Percentiles rank a stretch among this genome's conserved stretches.
Conservation (phyloP, 768 basidiomycete species). For the Lactarius quietus region DNA sequence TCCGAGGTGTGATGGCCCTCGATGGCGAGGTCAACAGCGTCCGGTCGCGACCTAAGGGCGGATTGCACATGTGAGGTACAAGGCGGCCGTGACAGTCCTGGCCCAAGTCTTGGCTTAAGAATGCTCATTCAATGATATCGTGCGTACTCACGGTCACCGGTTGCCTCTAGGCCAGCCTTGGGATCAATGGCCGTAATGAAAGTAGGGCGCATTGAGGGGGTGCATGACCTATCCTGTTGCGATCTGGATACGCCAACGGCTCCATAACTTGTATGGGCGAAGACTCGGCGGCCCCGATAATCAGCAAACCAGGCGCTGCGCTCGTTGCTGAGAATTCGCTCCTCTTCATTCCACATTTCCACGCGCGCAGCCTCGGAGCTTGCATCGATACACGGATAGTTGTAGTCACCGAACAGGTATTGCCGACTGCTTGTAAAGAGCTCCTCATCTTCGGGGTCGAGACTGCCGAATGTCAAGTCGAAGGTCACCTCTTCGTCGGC, state of each 20-base stretch:
- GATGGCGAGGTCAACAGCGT: conserved; percentile 89
- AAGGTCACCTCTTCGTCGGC: conserved; percentile 51
- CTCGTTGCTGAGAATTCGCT: conserved; percentile 73
- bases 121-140: conserved; percentile 45
- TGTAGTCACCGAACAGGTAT: conserved; percentile 87
- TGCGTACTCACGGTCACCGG: conserved; percentile 38
- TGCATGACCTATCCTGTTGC: neutral
- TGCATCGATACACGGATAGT: conserved; percentile 86
- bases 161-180: conserved; percentile 39
- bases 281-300: conserved; percentile 39
- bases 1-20: conserved; percentile 58
- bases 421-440: conserved; percentile 72
- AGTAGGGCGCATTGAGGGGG: conserved; percentile 23
- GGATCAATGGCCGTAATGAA: conserved; percentile 41
- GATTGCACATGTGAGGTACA: conserved; percentile 6
- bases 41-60: conserved; percentile 35
- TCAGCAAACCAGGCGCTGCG: conserved; percentile 70
- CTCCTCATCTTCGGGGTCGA: conserved; percentile 68
- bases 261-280: conserved; percentile 50
- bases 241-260: conserved; percentile 37
- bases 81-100: conserved; percentile 22
- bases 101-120: conserved; percentile 24
- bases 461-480: conserved; percentile 63
- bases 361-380: conserved; percentile 68
- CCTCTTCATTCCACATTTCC: conserved; percentile 80